Evolutionary conservation across 2,329 filamentous ascomycete genomes (phyloP).

Genomic region (Furcasterigmium furcatum): DNA sequence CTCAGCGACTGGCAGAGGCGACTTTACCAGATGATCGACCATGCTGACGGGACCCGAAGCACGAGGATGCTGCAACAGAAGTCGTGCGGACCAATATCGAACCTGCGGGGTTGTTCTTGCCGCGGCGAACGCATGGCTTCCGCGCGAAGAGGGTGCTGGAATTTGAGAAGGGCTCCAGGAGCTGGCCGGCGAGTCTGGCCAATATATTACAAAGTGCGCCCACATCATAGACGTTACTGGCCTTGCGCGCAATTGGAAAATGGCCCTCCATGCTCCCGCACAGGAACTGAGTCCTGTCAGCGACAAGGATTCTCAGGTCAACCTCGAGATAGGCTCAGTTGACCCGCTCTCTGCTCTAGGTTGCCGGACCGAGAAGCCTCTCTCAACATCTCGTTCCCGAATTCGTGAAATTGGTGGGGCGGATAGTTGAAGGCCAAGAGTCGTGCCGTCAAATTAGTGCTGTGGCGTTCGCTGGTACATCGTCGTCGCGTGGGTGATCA

Average conservation of each 20-base stretch:
- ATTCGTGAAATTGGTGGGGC: too few relatives aligned
- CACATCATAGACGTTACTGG: slow-evolving; percentile 12
- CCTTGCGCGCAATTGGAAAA: slow-evolving; percentile 13
- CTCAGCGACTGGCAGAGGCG: slow-evolving; percentile 16
- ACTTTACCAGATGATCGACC: slow-evolving; percentile 15
- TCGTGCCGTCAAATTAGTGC: too few relatives aligned
- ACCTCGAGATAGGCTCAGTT: slow-evolving; percentile 9
- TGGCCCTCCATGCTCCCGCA: too few relatives aligned
- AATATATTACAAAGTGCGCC: slow-evolving; percentile 10
- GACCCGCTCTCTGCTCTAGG: too few relatives aligned
- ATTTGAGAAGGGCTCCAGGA: slow-evolving; percentile 10
- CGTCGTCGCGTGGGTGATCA: too few relatives aligned
- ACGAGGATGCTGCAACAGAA: background rate
- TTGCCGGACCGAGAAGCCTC: too few relatives aligned
- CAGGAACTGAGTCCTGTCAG: too few relatives aligned
- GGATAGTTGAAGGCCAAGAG: too few relatives aligned
- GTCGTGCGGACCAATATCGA: background rate
- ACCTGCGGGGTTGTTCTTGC: background rate
- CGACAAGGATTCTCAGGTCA: too few relatives aligned
- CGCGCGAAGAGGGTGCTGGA: slow-evolving; percentile 4
- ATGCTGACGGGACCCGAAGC: slow-evolving; percentile 6
- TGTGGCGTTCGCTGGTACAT: too few relatives aligned
- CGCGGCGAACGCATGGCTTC: background rate
- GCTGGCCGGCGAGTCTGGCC: slow-evolving; percentile 11
- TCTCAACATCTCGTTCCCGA: too few relatives aligned